Base-by-base conservation (phyloP, 169 alveolate genomes). In the Plasmodium falciparum region DNA sequence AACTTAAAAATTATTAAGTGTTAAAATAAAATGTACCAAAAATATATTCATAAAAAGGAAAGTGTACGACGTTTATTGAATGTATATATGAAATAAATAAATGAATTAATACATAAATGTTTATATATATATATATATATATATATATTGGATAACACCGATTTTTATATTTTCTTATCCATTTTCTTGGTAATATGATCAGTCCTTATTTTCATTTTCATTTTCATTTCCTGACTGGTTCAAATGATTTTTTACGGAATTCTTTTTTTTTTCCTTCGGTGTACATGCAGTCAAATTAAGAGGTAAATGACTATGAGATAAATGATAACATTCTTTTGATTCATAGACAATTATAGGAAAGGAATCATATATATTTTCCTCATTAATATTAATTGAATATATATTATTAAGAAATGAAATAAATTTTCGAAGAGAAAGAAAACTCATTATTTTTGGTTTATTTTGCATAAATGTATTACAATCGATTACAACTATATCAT, bases 401-500 rank as follows among this genome's bases (percentile, higher is more conserved):
- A 78, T 43, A 45, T 47, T 78, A 45, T 66, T 78, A 29, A 78
- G 39, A 70, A 63, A 78, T 24, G 89, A 78, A 49, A 78, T 66
- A 67, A 78, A 78, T 66, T 78, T 78, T 58, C 89, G 47, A 7
- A 78, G 33, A 22, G 89, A 65, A 58, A 54, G 54, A 33, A 78
- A 78, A 59, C 89, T 78, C 78, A 78, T 52, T 20, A 78, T 78
- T 78, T 78, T 78, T 8, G 89, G 89, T 9, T 66, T 78, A 49
- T 78, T 78, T 26, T 78, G 52, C 50, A 65, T 66, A 49, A 20
- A 63, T 20, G 89, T 78, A 66, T 78, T 78, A 52, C 75, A 78
- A 78, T 78, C 89, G 15, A 78, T 63, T 26, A 78, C 78, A 26
- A 78, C 76, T n/a, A 78, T 78, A 26, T 78, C 89, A 61, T 78